These are phyloP conservation scores for Yamadazyma jaroonii DNA, from an alignment of 1,139 yeast species.

Conservation along the genomic window DNA sequence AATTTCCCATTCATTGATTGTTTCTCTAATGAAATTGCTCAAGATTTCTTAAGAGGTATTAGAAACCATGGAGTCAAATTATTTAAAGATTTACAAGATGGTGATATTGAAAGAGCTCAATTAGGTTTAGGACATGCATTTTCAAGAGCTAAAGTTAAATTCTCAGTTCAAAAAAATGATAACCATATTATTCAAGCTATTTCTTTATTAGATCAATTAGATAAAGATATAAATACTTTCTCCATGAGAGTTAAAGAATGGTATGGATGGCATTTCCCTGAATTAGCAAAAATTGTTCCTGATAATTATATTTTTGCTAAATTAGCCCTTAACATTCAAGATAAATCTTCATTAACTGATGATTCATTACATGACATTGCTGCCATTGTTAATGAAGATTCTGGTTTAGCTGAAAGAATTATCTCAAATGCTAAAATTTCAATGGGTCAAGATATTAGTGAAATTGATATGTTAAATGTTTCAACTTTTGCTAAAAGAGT, in stretches of 20 bases:
- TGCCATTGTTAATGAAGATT: conserved; percentile 86
- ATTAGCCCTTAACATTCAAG: conserved; percentile 78
- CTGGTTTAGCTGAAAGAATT: conserved; percentile 88
- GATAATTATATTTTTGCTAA: conserved; percentile 89
- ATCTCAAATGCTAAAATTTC: conserved; percentile 90
- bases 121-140: conserved; percentile 98
- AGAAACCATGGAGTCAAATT: conserved; percentile 88
- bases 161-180: conserved; percentile 96
- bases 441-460: conserved; percentile 97
- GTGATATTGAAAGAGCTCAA: conserved; percentile 97
- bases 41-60: conserved; percentile 92
- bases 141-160: conserved; percentile 98
- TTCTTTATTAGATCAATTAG: conserved; percentile 93
- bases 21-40: conserved; percentile 86
- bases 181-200: conserved; percentile 98
- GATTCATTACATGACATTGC: conserved; percentile 89
- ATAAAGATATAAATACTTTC: conserved; percentile 94
- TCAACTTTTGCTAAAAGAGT: conserved; percentile 90
- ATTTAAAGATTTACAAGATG: conserved; percentile 87
- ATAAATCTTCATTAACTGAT: conserved; percentile 79
- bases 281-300: conserved; percentile 92
- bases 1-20: conserved; percentile 85
- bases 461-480: conserved; percentile 81
- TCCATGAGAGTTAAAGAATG: conserved; percentile 99
- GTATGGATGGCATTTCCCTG: conserved; percentile 99